A percentile compares a stretch with the other conserved stretches of the same genome.
phyloP scores from a whole-genome alignment of 768 basidiomycete genomes.

The Tulasnella sp. region DNA sequence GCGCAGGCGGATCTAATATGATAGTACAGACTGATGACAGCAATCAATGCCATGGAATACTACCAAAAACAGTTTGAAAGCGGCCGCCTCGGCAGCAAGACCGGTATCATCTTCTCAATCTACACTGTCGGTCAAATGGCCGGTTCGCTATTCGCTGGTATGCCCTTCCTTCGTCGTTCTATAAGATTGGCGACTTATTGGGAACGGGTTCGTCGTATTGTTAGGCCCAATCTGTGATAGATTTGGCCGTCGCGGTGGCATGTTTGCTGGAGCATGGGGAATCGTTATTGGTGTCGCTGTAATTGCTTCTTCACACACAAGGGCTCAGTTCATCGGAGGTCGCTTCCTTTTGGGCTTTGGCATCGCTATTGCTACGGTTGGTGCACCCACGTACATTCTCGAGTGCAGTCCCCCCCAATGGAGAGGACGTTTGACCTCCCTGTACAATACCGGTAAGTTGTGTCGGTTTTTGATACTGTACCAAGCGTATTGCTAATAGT shows the following conservation, averaged over 20 bases:
- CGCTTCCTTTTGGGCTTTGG: constrained; percentile 29
- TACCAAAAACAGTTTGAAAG: constrained; percentile 14
- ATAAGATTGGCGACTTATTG: neutral
- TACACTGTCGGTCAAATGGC: constrained; percentile 25
- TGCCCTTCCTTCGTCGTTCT: neutral
- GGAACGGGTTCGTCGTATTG: neutral
- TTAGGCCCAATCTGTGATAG: constrained; percentile 23
- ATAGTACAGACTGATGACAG: constrained; percentile 5
- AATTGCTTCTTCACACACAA: constrained; percentile 23
- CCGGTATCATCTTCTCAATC: constrained; percentile 20
- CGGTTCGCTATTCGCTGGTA: constrained; percentile 25
- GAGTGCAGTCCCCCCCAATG: constrained; percentile 29
- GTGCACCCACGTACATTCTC: constrained; percentile 29
- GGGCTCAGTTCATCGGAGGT: constrained; percentile 28
- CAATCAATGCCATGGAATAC: constrained; percentile 20
- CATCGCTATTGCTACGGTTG: constrained; percentile 29
- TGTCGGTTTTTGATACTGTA: neutral
- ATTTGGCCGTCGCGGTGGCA: constrained; percentile 25
- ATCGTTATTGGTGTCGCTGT: constrained; percentile 27
- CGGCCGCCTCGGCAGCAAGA: constrained; percentile 7
- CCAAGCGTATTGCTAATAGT: neutral
- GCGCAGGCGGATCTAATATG: neutral
- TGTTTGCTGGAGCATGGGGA: constrained; percentile 24
- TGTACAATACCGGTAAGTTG: constrained; percentile 17
- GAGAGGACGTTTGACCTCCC: constrained; percentile 17